Percentiles rank a stretch among this genome's conserved stretches.
Evolutionary conservation across 2,329 filamentous ascomycete species (phyloP).

Genomic region (Coleophoma crateriformis): DNA sequence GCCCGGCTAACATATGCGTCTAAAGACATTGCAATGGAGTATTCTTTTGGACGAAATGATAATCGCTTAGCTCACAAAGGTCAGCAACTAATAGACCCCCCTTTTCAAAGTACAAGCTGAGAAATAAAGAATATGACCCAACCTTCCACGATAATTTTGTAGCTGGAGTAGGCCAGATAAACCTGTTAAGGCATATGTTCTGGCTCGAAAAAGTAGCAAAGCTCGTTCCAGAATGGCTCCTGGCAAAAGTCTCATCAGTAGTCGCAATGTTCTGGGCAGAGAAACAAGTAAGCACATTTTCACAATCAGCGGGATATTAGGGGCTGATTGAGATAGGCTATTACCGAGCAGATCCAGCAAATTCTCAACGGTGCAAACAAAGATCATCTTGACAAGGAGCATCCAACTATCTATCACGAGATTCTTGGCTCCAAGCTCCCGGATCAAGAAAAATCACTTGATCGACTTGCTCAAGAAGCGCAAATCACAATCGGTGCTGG

Average conservation of each 20-base stretch:
- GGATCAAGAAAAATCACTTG: constrained; percentile 23
- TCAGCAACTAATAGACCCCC: constrained; percentile 18
- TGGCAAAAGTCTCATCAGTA: neutral
- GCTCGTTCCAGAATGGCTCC: neutral
- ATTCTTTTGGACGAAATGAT: too few species aligned
- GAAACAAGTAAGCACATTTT: too few species aligned
- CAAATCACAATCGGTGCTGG: constrained; percentile 27
- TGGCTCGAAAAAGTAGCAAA: neutral
- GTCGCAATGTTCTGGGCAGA: too few species aligned
- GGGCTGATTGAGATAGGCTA: neutral
- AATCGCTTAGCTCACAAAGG: constrained; percentile 6
- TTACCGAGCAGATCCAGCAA: neutral
- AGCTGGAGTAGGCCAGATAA: neutral
- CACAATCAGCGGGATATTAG: neutral
- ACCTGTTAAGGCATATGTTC: too few species aligned
- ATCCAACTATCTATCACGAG: constrained; percentile 16
- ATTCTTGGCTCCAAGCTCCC: constrained; percentile 23
- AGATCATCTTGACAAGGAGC: neutral
- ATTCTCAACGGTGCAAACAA: too few species aligned
- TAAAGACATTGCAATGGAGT: too few species aligned
- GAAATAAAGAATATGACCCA: constrained; percentile 5
- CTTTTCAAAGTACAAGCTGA: constrained; percentile 2
- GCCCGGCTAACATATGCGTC: too few species aligned
- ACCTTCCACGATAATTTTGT: constrained; percentile 1
- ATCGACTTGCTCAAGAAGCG: constrained; percentile 27